phyloP scores from a whole-genome alignment of 257 asterid genomes.

The Ocimum tenuiflorum region DNA sequence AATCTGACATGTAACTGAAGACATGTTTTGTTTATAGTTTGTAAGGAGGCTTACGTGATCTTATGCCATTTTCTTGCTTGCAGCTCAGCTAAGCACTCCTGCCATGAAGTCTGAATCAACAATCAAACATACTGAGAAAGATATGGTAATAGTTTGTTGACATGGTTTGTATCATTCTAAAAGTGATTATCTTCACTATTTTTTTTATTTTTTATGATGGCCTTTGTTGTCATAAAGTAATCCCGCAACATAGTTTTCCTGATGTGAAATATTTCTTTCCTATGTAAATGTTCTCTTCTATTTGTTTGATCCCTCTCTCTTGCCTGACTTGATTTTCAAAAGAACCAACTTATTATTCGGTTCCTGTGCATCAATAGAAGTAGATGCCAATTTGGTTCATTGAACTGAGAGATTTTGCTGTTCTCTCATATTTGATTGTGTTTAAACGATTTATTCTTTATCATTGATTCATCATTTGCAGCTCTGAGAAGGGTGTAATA shows the following conservation, averaged over 20 bases:
- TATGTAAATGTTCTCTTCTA: background rate
- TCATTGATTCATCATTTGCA: background rate
- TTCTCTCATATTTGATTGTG: too few relatives aligned
- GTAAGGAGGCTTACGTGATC: background rate
- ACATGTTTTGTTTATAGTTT: background rate
- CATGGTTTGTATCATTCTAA: background rate
- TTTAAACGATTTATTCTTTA: too few relatives aligned
- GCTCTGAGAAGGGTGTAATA: background rate
- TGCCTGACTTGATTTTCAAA: background rate
- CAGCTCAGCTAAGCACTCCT: conserved; percentile 48
- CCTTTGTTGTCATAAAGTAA: background rate
- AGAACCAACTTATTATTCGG: background rate
- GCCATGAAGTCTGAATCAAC: conserved; percentile 39
- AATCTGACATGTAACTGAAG: background rate
- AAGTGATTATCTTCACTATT: background rate
- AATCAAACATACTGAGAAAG: conserved; percentile 36
- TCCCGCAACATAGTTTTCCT: background rate
- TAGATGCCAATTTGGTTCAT: background rate
- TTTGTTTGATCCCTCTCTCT: too few relatives aligned
- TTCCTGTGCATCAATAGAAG: background rate
- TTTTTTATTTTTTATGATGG: background rate
- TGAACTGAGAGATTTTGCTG: background rate
- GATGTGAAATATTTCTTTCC: background rate
- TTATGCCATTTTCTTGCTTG: conserved; percentile 15
- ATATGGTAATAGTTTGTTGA: conserved; percentile 33